Percentiles rank a stretch among this genome's conserved stretches.
Evolutionary conservation across 805 yeast genomes (phyloP).

Genomic region (Lipomyces chichibuensis): DNA sequence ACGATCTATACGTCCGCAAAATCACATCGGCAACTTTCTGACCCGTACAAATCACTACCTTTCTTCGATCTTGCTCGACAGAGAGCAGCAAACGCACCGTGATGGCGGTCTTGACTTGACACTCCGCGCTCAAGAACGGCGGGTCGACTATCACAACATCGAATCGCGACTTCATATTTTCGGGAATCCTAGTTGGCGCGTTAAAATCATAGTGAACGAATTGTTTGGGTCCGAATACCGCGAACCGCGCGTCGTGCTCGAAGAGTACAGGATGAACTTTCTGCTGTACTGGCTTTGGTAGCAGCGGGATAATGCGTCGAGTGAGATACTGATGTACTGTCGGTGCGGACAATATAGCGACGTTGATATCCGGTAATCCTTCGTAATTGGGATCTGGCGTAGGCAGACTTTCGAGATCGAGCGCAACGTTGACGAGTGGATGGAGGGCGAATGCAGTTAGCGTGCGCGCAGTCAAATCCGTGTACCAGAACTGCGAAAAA

Average conservation of each 20-base stretch:
- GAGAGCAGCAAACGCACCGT: slow-evolving; percentile 65
- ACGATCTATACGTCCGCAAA: slow-evolving; percentile 62
- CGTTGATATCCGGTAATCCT: slow-evolving; percentile 39
- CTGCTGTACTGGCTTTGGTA: slow-evolving; percentile 12
- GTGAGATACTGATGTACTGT: slow-evolving; percentile 61
- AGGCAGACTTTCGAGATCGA: slow-evolving; percentile 4
- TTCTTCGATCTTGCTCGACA: slow-evolving; percentile 44
- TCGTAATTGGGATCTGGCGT: slow-evolving; percentile 11
- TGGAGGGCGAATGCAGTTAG: slow-evolving; percentile 41
- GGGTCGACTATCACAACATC: slow-evolving; percentile 82
- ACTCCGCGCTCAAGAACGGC: slow-evolving; percentile 79
- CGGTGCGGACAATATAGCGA: slow-evolving; percentile 85
- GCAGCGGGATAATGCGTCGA: slow-evolving; percentile 17
- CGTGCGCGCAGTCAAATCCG: slow-evolving; percentile 68
- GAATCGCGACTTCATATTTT: slow-evolving; percentile 59
- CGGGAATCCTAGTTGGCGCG: slow-evolving; percentile 64
- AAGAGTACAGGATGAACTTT: slow-evolving; percentile 48
- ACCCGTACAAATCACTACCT: slow-evolving; percentile 78
- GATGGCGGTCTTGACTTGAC: slow-evolving; percentile 69
- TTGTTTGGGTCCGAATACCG: slow-evolving; percentile 62
- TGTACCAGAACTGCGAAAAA: slow-evolving; percentile 86
- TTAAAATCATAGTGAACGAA: slow-evolving; percentile 78
- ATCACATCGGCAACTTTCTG: slow-evolving; percentile 80
- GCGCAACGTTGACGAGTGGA: slow-evolving; percentile 21
- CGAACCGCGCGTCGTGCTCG: slow-evolving; percentile 80